These are phyloP conservation scores for Coemansia sp. DNA, from an alignment of 192 early-diverging fungal species.

Conservation along the genomic window DNA sequence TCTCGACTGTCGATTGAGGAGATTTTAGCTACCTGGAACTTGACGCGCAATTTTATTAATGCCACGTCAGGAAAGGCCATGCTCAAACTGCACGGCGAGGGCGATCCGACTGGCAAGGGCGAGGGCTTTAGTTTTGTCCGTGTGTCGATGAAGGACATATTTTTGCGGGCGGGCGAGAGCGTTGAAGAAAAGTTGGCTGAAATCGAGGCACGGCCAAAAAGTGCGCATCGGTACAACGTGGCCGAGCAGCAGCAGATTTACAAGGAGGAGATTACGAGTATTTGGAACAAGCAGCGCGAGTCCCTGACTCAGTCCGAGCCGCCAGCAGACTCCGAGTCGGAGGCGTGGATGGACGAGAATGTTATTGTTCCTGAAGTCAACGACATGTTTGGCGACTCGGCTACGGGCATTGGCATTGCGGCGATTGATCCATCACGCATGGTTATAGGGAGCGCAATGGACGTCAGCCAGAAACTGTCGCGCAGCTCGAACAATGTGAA, in stretches of 20 bases:
- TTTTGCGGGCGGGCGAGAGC: conserved; percentile 81
- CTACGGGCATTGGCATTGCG: conserved; percentile 9
- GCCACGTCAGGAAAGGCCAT: conserved; percentile 92
- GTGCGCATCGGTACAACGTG: conserved; percentile 80
- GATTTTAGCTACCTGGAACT: conserved; percentile 92
- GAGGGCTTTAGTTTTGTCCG: conserved; percentile 98
- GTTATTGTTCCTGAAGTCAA: conserved; percentile 49
- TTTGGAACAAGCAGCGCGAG: conserved; percentile 86
- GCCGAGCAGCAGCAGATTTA: conserved; percentile 96
- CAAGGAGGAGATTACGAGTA: conserved; percentile 86
- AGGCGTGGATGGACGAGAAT: conserved; percentile 40
- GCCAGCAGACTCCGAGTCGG: conserved; percentile 27
- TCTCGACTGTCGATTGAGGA: conserved; percentile 83
- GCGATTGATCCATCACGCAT: conserved; percentile 19
- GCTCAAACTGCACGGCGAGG: conserved; percentile 93
- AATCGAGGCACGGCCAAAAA: conserved; percentile 78
- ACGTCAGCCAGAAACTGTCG: conserved; percentile 36
- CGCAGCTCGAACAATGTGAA: background rate
- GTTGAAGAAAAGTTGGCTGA: conserved; percentile 81
- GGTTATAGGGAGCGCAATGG: conserved; percentile 37
- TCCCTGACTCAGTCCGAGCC: conserved; percentile 63
- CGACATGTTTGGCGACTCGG: conserved; percentile 52
- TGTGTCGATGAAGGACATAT: conserved; percentile 97
- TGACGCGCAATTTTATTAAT: conserved; percentile 93
- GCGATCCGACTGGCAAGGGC: conserved; percentile 91